Base-by-base conservation (phyloP, 2,329 filamentous ascomycete species). In the Aspergillus sp. region DNA sequence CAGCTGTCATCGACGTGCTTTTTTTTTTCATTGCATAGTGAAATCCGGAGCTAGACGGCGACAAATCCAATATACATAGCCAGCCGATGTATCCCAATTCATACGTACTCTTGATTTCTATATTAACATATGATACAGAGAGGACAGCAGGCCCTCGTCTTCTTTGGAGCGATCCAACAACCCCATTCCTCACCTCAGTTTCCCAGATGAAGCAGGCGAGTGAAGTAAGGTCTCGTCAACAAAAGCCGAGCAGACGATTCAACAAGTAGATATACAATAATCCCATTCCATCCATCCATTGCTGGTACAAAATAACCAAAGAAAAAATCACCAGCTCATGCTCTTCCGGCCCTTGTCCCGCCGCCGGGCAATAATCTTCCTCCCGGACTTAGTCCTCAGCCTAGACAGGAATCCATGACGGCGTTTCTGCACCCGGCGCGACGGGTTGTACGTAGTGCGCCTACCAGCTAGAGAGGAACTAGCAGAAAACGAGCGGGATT, bases 321-420 rank as follows among this genome's bases (percentile, higher is more conserved):
- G 40, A 25, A n/a, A n/a, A 27, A 35, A 40, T 64, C 73, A 84
- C 77, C 83, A 83, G 68, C 80, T 83, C 71, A 84, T 67, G 50
- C 70, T 74, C 62, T 71, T 79, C 70, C 83, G 77, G 23, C 81
- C 80, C 77, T 83, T 86, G 56, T 77, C 68, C 66, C 77, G 74
- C 69, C 85, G 76, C 68, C 84, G 76, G 71, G 78, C 79, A 62
- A 88, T 63, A 49, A 81, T 75, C 70, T 79, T 79, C 66, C 81
- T 73, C 23, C 85, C 85, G 52, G 78, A 82, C 66, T 80, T 78
- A 21, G 77, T 78, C 66, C 76, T 76, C 60, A 85, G 62, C 64
- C 85, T 71, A 9, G 80, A 74, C 59, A 87, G 68, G 66, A 86
- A 87, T 2, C 85, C 85, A 73, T 85, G 82, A 65, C 85, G 78